Base-by-base conservation (phyloP, 495 filamentous ascomycete species). In the Margaritispora aquatica region DNA sequence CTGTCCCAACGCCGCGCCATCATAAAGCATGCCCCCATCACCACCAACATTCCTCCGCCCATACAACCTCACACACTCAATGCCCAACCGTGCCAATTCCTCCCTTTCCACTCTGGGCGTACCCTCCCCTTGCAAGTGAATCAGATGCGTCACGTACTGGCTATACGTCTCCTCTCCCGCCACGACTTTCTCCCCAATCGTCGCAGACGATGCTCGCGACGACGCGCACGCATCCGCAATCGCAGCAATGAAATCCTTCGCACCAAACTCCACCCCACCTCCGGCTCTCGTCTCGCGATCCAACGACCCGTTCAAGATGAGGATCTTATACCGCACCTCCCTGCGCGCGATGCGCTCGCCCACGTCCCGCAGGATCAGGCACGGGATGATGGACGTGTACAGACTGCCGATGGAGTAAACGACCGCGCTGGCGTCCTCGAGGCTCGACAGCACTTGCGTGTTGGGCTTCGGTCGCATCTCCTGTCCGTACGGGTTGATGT, bases 401-500 rank as follows among this genome's bases (percentile, higher is more conserved):
- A 97, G 73, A 47, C 84, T 89, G 44, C 94, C 93, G 60, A 97
- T 96, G 66, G 88, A 90, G 73, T 96, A 97, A 57, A 97, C 81
- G 19, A 97, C 78, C 11, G 83, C 83, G 29, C 82, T 76, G 0
- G 88, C 80, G 27, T 71, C 69, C 15, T 75, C 68, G 0, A 97
- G 67, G 24, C 87, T 83, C 9, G 80, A 77, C 1, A 96, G 62
- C 0, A 93, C 90, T 23, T 88, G 84, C 0, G 89, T 86, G 66
- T 96, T 97, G 1, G 89, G 86, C 0, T 82, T 73, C 0, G 89
- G 88, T 23, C 85, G 80, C 68, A 97, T 96, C 71, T 96, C 92
- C 65, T 83, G 81, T 24, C 93, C 93, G 73, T 96, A 97, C 1
- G 91, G 91, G 70, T 96, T 97, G 73, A 97, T 97, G 74, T 97